Evolutionary conservation across 2,329 filamentous ascomycete genomes (phyloP).

Genomic region (Epichloe sp.): DNA sequence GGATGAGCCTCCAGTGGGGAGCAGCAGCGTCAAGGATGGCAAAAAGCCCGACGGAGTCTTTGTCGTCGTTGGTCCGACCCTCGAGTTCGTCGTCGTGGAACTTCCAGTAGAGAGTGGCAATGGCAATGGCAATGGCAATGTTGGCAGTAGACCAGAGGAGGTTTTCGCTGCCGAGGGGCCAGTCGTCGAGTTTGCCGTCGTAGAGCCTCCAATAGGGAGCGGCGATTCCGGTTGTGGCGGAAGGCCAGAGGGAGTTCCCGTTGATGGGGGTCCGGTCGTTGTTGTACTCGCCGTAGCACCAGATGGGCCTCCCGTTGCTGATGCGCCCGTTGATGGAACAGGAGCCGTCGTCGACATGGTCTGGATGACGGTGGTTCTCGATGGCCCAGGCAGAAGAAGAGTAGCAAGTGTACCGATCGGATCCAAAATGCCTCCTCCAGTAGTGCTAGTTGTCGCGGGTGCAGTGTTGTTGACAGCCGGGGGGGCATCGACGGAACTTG

Average conservation of each 20-base stretch:
- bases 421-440: slow-evolving; percentile 10
- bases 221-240: neutral
- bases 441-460: neutral
- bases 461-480: slow-evolving; percentile 2
- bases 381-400: slow-evolving; percentile 8
- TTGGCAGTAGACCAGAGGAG: neutral
- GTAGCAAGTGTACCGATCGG: slow-evolving; percentile 12
- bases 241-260: neutral
- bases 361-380: slow-evolving; percentile 5
- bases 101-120: neutral
- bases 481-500: neutral
- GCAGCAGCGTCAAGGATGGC: neutral
- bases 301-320: neutral
- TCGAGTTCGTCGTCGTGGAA: neutral
- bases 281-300: neutral
- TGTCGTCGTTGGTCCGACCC: neutral
- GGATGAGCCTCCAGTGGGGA: neutral
- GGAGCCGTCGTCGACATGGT: neutral
- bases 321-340: neutral
- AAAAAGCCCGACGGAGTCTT: neutral
- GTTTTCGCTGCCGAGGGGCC: no score
- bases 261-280: neutral
- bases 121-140: neutral
- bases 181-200: neutral
- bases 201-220: neutral